Percentiles rank a stretch among this genome's conserved stretches.
Conservation (phyloP, 2,329 filamentous ascomycete genomes). For the Pseudocercospora pini-densiflorae region DNA sequence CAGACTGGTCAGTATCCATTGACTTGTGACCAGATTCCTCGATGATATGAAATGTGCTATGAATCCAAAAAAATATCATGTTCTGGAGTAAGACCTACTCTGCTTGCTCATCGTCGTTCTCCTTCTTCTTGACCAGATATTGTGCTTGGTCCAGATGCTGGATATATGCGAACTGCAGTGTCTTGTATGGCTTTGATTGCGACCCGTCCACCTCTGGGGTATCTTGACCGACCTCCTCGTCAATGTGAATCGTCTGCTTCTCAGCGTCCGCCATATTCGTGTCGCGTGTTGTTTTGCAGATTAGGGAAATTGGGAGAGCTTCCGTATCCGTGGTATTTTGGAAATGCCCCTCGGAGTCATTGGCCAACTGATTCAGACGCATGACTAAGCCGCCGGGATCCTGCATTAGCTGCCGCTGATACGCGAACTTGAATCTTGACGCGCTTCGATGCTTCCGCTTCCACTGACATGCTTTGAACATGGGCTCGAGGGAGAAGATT, state of each 20-base stretch:
- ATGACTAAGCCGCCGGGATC: not conserved
- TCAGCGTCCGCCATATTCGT: constrained; percentile 37
- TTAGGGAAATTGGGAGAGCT: not conserved
- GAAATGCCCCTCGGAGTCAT: constrained; percentile 8
- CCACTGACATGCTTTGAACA: no score
- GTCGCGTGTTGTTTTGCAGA: not conserved
- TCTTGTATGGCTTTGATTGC: constrained; percentile 78
- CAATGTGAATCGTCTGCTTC: constrained; percentile 68
- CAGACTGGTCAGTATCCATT: not conserved
- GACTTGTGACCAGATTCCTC: not conserved
- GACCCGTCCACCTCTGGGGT: constrained; percentile 66
- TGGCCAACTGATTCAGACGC: not conserved
- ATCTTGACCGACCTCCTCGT: constrained; percentile 77
- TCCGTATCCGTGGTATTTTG: not conserved
- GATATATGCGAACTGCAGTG: constrained; percentile 76
- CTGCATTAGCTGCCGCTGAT: not conserved
- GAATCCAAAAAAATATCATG: not conserved
- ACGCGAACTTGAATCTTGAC: not conserved
- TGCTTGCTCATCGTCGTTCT: constrained; percentile 65
- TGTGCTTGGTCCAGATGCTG: constrained; percentile 66
- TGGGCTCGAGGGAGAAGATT: no score
- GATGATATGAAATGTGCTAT: not conserved
- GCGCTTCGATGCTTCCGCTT: not conserved
- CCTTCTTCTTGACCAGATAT: constrained; percentile 70
- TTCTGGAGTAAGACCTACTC: constrained; percentile 38